A percentile compares a stretch with the other conserved stretches of the same genome.
Evolutionary conservation across 192 early-diverging fungal species (phyloP).

Genomic region (Coemansia sp.): DNA sequence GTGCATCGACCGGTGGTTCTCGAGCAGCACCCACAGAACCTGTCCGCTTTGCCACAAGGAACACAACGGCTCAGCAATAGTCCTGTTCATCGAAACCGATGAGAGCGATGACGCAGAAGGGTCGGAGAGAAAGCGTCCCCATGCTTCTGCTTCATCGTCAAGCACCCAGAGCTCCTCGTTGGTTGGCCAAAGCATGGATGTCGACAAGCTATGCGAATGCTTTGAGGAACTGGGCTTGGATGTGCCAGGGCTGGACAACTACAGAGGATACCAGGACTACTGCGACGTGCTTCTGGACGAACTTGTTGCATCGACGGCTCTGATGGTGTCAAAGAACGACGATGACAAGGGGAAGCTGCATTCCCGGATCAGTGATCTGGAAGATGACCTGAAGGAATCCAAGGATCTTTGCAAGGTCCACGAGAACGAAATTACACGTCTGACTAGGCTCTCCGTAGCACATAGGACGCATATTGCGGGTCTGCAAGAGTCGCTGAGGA

Average conservation of each 20-base stretch:
- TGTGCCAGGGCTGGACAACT: background rate
- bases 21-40: background rate
- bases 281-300: background rate
- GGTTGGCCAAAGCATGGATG: background rate
- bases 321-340: background rate
- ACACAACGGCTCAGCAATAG: background rate
- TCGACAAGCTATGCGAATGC: background rate
- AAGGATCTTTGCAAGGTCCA: background rate
- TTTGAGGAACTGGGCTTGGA: background rate
- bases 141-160: background rate
- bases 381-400: background rate
- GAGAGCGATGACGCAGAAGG: too few relatives aligned
- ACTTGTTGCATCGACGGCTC: background rate
- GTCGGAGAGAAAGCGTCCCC: too few relatives aligned
- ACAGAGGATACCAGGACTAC: background rate
- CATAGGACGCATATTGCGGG: slow-evolving; percentile 13
- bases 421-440: slow-evolving; percentile 4
- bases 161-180: background rate
- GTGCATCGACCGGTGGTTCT: background rate
- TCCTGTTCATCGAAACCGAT: background rate
- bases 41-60: background rate
- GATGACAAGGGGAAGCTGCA: too few relatives aligned
- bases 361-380: background rate
- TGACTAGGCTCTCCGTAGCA: slow-evolving; percentile 9
- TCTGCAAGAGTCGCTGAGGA: slow-evolving; percentile 9